phyloP scores from a whole-genome alignment of 2,329 filamentous ascomycete species.

The Phaeosphaeria sp. region DNA sequence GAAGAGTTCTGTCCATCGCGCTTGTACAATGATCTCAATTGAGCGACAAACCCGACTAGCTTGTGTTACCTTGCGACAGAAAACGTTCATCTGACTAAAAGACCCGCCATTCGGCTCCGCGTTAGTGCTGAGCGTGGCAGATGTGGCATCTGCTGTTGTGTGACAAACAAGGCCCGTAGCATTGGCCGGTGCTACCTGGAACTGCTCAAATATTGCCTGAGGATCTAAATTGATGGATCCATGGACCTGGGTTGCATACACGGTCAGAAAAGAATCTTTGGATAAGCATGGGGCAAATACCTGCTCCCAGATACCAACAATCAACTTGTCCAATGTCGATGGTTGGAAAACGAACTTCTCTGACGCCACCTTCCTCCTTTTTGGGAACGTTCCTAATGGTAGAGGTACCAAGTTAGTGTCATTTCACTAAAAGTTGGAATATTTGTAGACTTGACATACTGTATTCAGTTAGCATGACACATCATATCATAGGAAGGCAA shows the following conservation, averaged over 20 bases:
- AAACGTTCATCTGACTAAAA: constrained; percentile 52
- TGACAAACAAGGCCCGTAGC: constrained; percentile 20
- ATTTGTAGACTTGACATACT: no score
- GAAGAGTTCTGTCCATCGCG: constrained; percentile 63
- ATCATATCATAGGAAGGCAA: no score
- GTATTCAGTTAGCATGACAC: no score
- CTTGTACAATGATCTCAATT: constrained; percentile 65
- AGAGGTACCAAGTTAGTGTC: no score
- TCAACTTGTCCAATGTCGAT: constrained; percentile 57
- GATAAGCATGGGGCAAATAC: constrained; percentile 24
- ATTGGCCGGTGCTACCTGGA: constrained; percentile 28
- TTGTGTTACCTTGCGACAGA: constrained; percentile 55
- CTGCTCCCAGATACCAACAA: constrained; percentile 59
- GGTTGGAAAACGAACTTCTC: constrained; percentile 54
- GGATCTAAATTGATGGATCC: constrained; percentile 52
- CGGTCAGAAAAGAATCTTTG: neutral
- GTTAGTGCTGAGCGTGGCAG: constrained; percentile 18
- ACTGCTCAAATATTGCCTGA: constrained; percentile 43
- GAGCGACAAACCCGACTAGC: constrained; percentile 62
- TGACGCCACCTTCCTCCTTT: constrained; percentile 38
- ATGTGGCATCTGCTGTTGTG: constrained; percentile 9
- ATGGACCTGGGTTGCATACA: constrained; percentile 25
- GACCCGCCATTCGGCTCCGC: constrained; percentile 19
- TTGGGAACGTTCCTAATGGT: constrained; percentile 37
- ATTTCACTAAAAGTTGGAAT: no score